Evolutionary conservation across 495 filamentous ascomycete genomes (phyloP).

Genomic region (Neurospora sp.): DNA sequence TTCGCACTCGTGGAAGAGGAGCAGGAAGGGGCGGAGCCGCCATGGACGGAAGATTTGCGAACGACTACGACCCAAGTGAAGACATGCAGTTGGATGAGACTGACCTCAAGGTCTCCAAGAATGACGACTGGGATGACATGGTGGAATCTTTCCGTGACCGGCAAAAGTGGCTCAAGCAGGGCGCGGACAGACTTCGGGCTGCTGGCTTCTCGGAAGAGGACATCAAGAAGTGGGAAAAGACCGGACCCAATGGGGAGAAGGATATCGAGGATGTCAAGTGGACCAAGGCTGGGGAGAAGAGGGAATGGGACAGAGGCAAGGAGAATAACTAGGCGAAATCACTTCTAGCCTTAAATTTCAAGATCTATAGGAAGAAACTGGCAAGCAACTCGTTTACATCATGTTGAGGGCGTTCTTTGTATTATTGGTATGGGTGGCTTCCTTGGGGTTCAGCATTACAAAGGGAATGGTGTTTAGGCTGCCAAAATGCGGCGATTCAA

Average conservation of each 20-base stretch:
- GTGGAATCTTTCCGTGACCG: conserved; percentile 75
- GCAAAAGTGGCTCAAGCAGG: conserved; percentile 66
- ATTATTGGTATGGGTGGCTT: neutral
- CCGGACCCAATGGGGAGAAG: conserved; percentile 36
- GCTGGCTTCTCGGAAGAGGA: conserved; percentile 74
- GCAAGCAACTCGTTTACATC: neutral
- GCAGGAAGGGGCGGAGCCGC: conserved; percentile 42
- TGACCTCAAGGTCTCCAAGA: neutral
- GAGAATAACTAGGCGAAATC: neutral
- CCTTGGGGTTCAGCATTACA: neutral
- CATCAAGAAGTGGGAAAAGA: conserved; percentile 66
- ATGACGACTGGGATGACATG: conserved; percentile 76
- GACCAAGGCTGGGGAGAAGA: conserved; percentile 65
- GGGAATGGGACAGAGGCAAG: conserved; percentile 66
- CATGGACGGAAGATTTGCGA: conserved; percentile 72
- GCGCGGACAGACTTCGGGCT: conserved; percentile 64
- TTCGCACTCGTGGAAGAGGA: conserved; percentile 71
- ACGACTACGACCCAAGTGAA: conserved; percentile 62
- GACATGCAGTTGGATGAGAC: conserved; percentile 53
- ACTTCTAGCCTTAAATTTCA: neutral
- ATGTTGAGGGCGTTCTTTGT: neutral
- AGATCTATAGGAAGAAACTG: neutral
- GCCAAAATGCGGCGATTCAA: neutral
- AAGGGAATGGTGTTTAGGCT: neutral
- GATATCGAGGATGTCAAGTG: conserved; percentile 67